Evolutionary conservation across 768 basidiomycete species (phyloP), one percentile per base, ranked within the genome.

Genomic region (Clavulina sp.): DNA sequence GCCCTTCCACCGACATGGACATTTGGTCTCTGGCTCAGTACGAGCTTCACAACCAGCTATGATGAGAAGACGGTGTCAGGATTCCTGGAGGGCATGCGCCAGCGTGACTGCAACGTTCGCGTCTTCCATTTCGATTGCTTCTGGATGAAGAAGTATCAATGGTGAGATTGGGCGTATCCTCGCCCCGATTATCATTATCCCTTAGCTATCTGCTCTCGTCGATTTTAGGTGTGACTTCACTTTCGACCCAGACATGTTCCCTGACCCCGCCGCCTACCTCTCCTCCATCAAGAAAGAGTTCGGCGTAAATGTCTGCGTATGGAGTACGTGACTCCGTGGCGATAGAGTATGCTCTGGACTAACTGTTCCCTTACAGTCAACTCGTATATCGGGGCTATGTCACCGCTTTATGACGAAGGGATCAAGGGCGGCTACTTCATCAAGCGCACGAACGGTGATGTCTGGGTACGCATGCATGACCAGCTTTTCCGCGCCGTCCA

Each of bases 21-120:
- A 0, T 85, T 78, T 59, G 81, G 81, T 2, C 73, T 84, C 3
- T 84, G 81, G 80, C 69, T 84, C 33, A 78, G 80, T 13, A 84
- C 81, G 2, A 82, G 79, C 0, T 85, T 85, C 69, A 67, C 81
- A 50, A 84, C 83, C 0, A 73, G 73, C 23, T 73, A 72, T 56
- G 63, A 78, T 54, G 73, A 70, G 49, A 69, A 75, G 50, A 84
- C 83, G 0, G 82, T 85, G 16, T 73, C 76, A 3, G 66, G 72
- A 2, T 84, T 84, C 66, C 64, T 85, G 52, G 66, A 80, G 60
- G 81, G 80, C 9, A 83, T 85, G 81, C 63, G 70, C 54, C 68
- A 78, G 23, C 71, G 78, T 31, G 65, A 73, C 40, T 77, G 78
- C 56, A 69, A 69, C 18, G 78, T 83, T 26, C 72, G 79, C 21